A percentile compares a stretch with the other conserved stretches of the same genome.
These are phyloP conservation scores for Sesbania bispinosa DNA, from an alignment of 306 rosid genomes.

Conservation along the genomic window DNA sequence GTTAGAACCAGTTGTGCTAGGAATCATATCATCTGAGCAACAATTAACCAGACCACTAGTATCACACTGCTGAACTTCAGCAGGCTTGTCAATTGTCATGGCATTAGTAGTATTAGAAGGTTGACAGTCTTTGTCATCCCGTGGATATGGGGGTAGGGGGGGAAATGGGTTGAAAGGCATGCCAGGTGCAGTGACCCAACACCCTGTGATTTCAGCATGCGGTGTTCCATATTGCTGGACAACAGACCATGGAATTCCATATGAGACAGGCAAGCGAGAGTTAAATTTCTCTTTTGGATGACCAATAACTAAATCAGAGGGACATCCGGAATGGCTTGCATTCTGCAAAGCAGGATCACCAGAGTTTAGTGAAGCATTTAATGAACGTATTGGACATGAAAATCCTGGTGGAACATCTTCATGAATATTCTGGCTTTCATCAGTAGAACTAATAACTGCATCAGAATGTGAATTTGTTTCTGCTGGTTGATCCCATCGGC, in stretches of 20 bases:
- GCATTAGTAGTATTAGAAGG: constrained; percentile 32
- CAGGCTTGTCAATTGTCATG: constrained; percentile 31
- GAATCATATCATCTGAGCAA: constrained; percentile 48
- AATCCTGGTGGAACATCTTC: constrained; percentile 97
- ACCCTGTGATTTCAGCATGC: constrained; percentile 44
- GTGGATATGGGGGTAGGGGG: constrained; percentile 72
- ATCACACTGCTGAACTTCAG: constrained; percentile 39
- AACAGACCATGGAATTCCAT: constrained; percentile 75
- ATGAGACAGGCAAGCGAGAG: constrained; percentile 71
- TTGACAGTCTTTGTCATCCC: constrained; percentile 39
- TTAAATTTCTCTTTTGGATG: constrained; percentile 70
- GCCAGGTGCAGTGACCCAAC: constrained; percentile 83
- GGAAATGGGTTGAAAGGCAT: constrained; percentile 92
- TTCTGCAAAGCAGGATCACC: constrained; percentile 34
- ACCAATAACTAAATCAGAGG: constrained; percentile 47
- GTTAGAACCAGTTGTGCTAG: constrained; percentile 52
- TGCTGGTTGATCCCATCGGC: constrained; percentile 99
- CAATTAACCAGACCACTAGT: constrained; percentile 30
- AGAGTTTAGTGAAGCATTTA: constrained; percentile 31
- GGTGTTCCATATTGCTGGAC: constrained; percentile 65
- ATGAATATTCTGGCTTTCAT: constrained; percentile 38
- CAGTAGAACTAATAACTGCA: constrained; percentile 32
- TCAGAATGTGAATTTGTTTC: constrained; percentile 42
- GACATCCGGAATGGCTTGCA: constrained; percentile 30
- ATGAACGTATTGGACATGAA: constrained; percentile 55